Base-by-base conservation (phyloP, 2,329 filamentous ascomycete species). In the Fusarium xyrophilum region DNA sequence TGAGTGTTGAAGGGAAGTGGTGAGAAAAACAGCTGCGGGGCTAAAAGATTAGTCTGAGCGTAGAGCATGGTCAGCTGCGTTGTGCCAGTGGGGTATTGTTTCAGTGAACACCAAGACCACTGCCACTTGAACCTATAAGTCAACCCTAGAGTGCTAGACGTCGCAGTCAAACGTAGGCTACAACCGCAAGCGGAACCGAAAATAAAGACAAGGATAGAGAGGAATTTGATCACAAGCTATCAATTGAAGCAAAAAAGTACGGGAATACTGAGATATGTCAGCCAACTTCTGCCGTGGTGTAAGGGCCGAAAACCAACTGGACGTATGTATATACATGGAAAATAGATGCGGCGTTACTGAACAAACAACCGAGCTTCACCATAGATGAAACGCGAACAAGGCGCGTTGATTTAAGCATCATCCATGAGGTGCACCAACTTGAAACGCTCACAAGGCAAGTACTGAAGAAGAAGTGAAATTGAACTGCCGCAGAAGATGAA, bases 61-160 rank as follows among this genome's bases (percentile, higher is more conserved):
- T 17, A 4, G n/a, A 13, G 5, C 13, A n/a, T 17, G 17, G 23
- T 25, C 23, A 27, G 17, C 23, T 25, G 23, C 3, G 23, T 27
- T 7, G 23, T 43, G 3, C 12, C 12, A 19, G 17, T 8, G 40
- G 40, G 40, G 40, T 17, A 27, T 0, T 10, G 40, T 5, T 14
- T 19, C 39, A 3, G 15, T 25, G 21, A 9, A 42, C 23, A n/a
- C 1, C 2, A 25, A 9, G 5, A 12, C 17, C 17, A 27, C 7
- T 43, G 23, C 40, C 23, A 27, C 6, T 27, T 23, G 12, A 10
- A 43, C 17, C 5, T 27, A 3, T n/a, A n/a, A n/a, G n/a, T n/a
- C 17, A 27, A 25, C 3, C 23, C 1, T 14, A 2, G 2, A 10
- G 7, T 5, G 8, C 10, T 0, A 14, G 12, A n/a, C 12, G 12